Evolutionary conservation across 345 rosid species (phyloP).

Genomic region (Acer campestre): DNA sequence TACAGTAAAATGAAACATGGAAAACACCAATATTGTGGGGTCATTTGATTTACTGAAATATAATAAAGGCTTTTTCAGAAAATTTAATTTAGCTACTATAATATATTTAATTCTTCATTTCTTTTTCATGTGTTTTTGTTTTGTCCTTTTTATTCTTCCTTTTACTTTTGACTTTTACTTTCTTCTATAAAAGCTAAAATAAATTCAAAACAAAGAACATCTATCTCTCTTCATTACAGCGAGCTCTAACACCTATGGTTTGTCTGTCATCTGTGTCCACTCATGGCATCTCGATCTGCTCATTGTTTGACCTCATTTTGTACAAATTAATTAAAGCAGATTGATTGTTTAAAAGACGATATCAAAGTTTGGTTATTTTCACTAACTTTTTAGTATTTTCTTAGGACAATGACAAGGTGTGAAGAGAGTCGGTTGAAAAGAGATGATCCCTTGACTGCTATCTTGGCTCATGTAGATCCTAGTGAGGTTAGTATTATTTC

Average conservation of each 20-base stretch:
- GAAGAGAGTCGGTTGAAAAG: slow-evolving; percentile 90
- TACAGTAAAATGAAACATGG: neutral
- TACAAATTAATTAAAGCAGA: slow-evolving; percentile 10
- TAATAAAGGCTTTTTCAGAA: neutral
- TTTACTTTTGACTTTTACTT: too few relatives aligned
- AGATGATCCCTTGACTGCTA: slow-evolving; percentile 94
- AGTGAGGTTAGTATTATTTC: slow-evolving; percentile 60
- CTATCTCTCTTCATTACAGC: neutral
- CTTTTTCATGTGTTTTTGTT: neutral
- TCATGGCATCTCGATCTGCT: neutral
- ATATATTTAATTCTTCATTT: neutral
- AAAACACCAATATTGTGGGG: neutral
- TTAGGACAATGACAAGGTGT: slow-evolving; percentile 24
- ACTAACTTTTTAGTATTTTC: slow-evolving; percentile 13
- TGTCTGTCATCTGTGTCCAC: neutral
- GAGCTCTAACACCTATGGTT: slow-evolving; percentile 16
- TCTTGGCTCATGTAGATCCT: slow-evolving; percentile 76
- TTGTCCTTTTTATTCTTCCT: neutral
- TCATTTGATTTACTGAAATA: slow-evolving; percentile 7
- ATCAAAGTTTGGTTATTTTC: slow-evolving; percentile 24
- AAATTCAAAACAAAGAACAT: neutral
- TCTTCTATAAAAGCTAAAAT: neutral
- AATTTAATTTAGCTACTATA: neutral
- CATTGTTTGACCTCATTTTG: slow-evolving; percentile 4
- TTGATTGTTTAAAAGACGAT: neutral